Evolutionary conservation across 148 eudicot species (phyloP), one percentile per base, ranked within the genome.

Genomic region (Cornus suecica): DNA sequence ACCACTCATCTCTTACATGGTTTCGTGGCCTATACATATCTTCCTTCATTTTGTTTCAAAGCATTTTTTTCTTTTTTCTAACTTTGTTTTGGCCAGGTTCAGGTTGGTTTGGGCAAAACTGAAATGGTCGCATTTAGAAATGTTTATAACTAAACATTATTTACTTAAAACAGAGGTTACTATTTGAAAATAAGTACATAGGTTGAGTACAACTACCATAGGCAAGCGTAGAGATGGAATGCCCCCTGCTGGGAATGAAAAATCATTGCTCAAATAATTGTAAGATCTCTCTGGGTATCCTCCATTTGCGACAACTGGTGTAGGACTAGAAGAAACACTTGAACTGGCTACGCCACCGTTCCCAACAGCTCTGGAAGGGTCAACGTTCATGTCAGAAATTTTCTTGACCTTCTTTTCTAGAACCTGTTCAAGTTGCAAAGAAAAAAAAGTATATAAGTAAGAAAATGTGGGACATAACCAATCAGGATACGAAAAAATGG

Each of bases 341-440:
- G 90, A 81, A 77, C 88, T 84, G 30, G 89, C 66, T 77, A 76
- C 18, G 70, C 82, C 72, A 68, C 86, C 86, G 78, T 90, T 90
- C 71, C 89, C 94, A 62, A 76, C 77, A 83, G 79, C 75, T 87
- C 85, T 90, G 67, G 92, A 80, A 65, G 87, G 80, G 63, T 87
- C 92, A 20, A 83, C 65, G 76, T 87, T 92, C 79, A 88, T 80
- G 25, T 84, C 87, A 71, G 88, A 76, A 65, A 91, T 80, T 86
- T 90, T 92, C 90, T 92, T 92, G 67, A 92, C 83, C 82, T 92
- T 92, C 88, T 88, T 90, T 77, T 92, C 94, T 82, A 87, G 97
- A 81, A 92, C 97, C 97, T 92, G 82, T 80, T 65, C 34, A 71
- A 73, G 22, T 30, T 65, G 69, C 74, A 72, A 77, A 32, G 65